phyloP scores from a whole-genome alignment of 2,329 filamentous ascomycete genomes.

The Ophiocordyceps robertsii region DNA sequence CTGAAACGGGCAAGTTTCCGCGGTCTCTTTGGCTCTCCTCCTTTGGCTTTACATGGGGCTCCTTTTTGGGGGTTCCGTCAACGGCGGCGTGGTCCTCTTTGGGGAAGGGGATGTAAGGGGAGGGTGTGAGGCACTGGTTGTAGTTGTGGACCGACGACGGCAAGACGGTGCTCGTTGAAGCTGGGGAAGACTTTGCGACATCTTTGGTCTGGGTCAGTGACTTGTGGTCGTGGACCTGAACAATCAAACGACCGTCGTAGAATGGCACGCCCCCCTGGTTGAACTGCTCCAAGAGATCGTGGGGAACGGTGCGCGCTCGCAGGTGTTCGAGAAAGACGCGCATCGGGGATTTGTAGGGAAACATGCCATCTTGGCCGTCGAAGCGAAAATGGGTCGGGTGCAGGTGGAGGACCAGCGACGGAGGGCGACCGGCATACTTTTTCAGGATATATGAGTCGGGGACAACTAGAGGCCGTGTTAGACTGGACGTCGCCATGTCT shows the following conservation, averaged over 20 bases:
- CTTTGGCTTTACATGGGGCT: slow-evolving; percentile 17
- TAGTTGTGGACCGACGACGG: slow-evolving; percentile 87
- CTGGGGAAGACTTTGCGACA: slow-evolving; percentile 27
- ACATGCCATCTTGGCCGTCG: slow-evolving; percentile 86
- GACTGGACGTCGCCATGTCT: not conserved
- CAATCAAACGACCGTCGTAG: slow-evolving; percentile 91
- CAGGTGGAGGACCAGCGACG: slow-evolving; percentile 78
- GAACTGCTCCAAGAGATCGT: slow-evolving; percentile 76
- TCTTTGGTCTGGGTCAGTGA: slow-evolving; percentile 49
- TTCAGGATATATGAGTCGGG: slow-evolving; percentile 68
- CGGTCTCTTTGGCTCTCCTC: slow-evolving; percentile 32
- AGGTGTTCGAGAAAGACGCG: slow-evolving; percentile 66
- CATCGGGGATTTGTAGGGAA: slow-evolving; percentile 89
- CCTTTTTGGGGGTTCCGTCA: slow-evolving; percentile 19
- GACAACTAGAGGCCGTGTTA: slow-evolving; percentile 39
- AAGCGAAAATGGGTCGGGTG: slow-evolving; percentile 81
- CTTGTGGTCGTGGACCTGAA: slow-evolving; percentile 84
- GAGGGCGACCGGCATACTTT: slow-evolving; percentile 61
- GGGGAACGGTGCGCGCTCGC: slow-evolving; percentile 63
- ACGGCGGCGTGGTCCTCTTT: slow-evolving; percentile 33
- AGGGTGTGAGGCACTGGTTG: slow-evolving; percentile 81
- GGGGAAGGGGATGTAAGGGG: slow-evolving; percentile 68
- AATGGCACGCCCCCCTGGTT: slow-evolving; percentile 59
- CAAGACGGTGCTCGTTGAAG: slow-evolving; percentile 46
- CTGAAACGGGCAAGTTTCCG: slow-evolving; percentile 43